Evolutionary conservation across 169 alveolate species (phyloP).

Genomic region (Plasmodium ovale): DNA sequence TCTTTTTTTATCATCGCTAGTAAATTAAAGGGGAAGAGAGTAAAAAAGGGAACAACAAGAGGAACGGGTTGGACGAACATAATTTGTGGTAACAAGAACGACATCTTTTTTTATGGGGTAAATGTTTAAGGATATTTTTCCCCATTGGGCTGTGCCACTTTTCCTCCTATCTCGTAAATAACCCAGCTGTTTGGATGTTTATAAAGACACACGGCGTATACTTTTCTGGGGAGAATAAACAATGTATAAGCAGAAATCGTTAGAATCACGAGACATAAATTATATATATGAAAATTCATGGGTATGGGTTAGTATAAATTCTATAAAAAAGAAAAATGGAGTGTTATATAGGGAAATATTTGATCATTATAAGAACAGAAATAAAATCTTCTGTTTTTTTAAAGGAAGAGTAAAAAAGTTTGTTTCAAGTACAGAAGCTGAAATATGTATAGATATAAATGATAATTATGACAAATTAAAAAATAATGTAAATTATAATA

Average conservation of each 20-base stretch:
- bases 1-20: no score
- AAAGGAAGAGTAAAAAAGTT: slow-evolving; percentile 66
- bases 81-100: no score
- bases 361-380: slow-evolving; percentile 43
- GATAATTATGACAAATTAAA: slow-evolving; percentile 36
- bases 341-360: slow-evolving; percentile 54
- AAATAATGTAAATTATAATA: slow-evolving; percentile 41
- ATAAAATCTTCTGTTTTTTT: slow-evolving; percentile 61
- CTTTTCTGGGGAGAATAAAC: no score
- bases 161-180: no score
- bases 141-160: no score
- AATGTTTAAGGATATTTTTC: no score
- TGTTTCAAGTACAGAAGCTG: slow-evolving; percentile 67
- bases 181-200: no score
- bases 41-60: no score
- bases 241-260: slow-evolving; percentile 72
- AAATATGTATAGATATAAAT: slow-evolving; percentile 53
- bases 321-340: slow-evolving; percentile 69
- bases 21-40: no score
- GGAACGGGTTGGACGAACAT: no score
- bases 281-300: slow-evolving; percentile 70
- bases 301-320: slow-evolving; percentile 75
- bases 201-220: no score
- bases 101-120: no score
- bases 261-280: slow-evolving; percentile 51